Conservation (phyloP, 768 basidiomycete species). For the Coprinopsis strossmayeri region DNA sequence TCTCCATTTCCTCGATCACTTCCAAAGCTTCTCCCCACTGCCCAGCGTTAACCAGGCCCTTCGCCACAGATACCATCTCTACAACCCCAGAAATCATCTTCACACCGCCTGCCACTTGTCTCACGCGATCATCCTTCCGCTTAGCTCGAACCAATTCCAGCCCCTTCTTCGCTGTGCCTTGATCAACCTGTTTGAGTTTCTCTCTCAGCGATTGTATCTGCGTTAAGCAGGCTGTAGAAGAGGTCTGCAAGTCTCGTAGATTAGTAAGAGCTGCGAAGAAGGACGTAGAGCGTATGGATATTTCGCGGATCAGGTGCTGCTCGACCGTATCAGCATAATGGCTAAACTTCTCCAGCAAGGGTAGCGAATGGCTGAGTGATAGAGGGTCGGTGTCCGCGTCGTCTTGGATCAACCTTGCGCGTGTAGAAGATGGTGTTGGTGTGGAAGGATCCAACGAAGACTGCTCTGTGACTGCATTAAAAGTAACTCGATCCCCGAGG, state of each 20-base stretch:
- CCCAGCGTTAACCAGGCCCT: constrained; percentile 69
- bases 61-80: constrained; percentile 71
- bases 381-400: constrained; percentile 43
- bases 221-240: constrained; percentile 76
- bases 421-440: constrained; percentile 8
- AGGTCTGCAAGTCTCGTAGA: constrained; percentile 85
- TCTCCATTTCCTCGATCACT: constrained; percentile 62
- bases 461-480: constrained; percentile 69
- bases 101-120: constrained; percentile 53
- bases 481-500: constrained; percentile 73
- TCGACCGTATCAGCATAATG: constrained; percentile 92
- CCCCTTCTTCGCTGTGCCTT: constrained; percentile 71
- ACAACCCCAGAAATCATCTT: constrained; percentile 62
- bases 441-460: constrained; percentile 22
- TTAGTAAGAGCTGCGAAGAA: constrained; percentile 97
- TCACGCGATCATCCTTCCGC: constrained; percentile 53
- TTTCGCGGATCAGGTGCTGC: constrained; percentile 90
- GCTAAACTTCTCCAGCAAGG: constrained; percentile 83
- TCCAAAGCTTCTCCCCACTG: constrained; percentile 85
- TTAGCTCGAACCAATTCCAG: constrained; percentile 67
- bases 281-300: constrained; percentile 81
- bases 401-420: constrained; percentile 10
- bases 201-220: constrained; percentile 68
- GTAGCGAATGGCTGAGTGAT: constrained; percentile 59
- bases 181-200: constrained; percentile 71